Evolutionary conservation across 306 rosid species (phyloP).

Genomic region (Vigna hirtella): DNA sequence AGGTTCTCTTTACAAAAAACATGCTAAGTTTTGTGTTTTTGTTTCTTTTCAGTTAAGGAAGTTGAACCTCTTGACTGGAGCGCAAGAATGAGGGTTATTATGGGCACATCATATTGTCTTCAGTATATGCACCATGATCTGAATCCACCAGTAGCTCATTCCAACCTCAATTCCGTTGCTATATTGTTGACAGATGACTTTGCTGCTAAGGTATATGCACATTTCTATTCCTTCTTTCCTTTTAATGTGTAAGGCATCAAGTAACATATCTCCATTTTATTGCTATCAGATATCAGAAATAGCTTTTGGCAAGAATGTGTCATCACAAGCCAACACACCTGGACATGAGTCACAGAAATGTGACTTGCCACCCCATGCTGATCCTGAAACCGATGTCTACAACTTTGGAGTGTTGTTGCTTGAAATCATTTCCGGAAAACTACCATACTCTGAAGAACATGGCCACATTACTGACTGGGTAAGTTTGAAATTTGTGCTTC

Average conservation of each 20-base stretch:
- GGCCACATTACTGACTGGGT: constrained; percentile 82
- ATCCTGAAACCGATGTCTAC: constrained; percentile 80
- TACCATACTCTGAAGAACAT: constrained; percentile 70
- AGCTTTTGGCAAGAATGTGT: constrained; percentile 47
- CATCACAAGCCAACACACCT: constrained; percentile 33
- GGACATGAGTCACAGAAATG: constrained; percentile 57
- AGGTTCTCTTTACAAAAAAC: background rate
- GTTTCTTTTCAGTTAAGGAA: constrained; percentile 68
- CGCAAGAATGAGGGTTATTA: constrained; percentile 79
- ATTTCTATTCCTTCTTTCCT: constrained; percentile 12
- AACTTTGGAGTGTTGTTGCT: constrained; percentile 77
- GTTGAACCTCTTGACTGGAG: constrained; percentile 89
- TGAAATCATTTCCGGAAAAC: constrained; percentile 82
- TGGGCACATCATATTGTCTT: constrained; percentile 92
- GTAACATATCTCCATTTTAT: constrained; percentile 30
- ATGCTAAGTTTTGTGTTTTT: background rate
- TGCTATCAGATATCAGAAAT: constrained; percentile 70
- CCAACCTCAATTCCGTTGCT: constrained; percentile 61
- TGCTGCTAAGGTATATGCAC: constrained; percentile 80
- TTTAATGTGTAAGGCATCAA: background rate
- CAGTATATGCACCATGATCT: constrained; percentile 97
- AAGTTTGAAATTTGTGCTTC: constrained; percentile 38
- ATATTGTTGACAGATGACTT: constrained; percentile 87
- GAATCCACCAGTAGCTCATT: constrained; percentile 83
- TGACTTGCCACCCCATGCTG: constrained; percentile 65